Evolutionary conservation across 768 basidiomycete species (phyloP).

Genomic region (Antrodiella citrinella): DNA sequence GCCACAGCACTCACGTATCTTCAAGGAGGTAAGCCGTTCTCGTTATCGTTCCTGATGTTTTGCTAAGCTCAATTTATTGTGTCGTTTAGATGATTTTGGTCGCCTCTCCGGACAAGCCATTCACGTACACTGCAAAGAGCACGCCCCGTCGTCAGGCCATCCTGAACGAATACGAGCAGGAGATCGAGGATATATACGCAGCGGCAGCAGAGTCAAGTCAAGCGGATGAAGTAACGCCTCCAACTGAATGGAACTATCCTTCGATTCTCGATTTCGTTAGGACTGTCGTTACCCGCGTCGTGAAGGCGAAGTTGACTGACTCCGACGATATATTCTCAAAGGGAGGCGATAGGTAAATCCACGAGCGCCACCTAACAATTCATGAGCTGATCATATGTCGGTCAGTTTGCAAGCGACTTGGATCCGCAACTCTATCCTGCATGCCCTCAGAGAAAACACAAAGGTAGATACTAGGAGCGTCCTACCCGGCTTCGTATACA

Average conservation of each 20-base stretch:
- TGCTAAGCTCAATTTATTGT: too few relatives aligned
- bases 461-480: conserved; percentile 14
- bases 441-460: conserved; percentile 19
- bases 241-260: conserved; percentile 19
- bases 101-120: conserved; percentile 30
- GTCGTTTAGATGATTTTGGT: conserved; percentile 35
- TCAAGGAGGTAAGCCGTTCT: conserved; percentile 36
- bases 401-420: conserved; percentile 6
- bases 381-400: background rate
- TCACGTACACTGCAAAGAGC: conserved; percentile 35
- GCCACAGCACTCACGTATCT: conserved; percentile 36
- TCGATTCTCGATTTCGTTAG: conserved; percentile 24
- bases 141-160: conserved; percentile 29
- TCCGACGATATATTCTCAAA: conserved; percentile 30
- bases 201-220: conserved; percentile 24
- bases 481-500: background rate
- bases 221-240: conserved; percentile 18
- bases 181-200: conserved; percentile 31
- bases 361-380: background rate
- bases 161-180: conserved; percentile 28
- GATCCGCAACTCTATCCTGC: conserved; percentile 25
- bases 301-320: conserved; percentile 21
- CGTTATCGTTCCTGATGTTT: too few relatives aligned
- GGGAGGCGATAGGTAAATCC: conserved; percentile 32
- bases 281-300: conserved; percentile 25